These are phyloP conservation scores for Xanthoconium separans DNA, from an alignment of 1,284 basidiomycete genomes.

Conservation along the genomic window DNA sequence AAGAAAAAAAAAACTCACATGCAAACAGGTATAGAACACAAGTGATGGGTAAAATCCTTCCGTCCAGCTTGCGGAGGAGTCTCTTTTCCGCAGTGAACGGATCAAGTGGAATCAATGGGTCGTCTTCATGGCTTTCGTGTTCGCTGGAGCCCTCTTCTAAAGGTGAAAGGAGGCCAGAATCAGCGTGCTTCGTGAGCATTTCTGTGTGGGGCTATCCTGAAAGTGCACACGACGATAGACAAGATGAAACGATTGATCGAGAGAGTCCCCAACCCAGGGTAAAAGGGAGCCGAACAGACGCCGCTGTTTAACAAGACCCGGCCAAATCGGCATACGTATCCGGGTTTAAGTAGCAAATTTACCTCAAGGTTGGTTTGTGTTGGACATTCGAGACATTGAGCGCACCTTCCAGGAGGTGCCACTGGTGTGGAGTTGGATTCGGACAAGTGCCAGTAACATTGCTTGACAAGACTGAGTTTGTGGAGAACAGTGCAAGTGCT, in stretches of 20 bases:
- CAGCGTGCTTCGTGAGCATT: constrained; percentile 20
- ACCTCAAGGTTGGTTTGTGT: background rate
- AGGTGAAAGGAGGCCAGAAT: constrained; percentile 7
- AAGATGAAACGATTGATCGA: no score
- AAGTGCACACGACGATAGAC: background rate
- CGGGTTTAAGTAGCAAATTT: background rate
- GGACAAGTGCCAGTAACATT: background rate
- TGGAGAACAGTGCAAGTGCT: background rate
- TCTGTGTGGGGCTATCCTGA: background rate
- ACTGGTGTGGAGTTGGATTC: background rate
- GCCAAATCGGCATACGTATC: background rate
- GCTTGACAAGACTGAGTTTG: background rate
- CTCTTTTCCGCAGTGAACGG: constrained; percentile 46
- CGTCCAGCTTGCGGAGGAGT: constrained; percentile 66
- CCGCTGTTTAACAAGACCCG: background rate
- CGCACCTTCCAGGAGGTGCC: no score
- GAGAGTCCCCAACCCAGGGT: no score
- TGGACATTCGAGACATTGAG: background rate
- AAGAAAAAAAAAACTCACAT: constrained; percentile 44
- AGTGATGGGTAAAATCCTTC: constrained; percentile 65
- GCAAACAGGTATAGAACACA: constrained; percentile 75
- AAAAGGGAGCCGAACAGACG: constrained; percentile 2
- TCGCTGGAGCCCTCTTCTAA: constrained; percentile 2
- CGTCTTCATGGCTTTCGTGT: constrained; percentile 15
- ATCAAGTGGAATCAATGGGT: constrained; percentile 25